Conservation (phyloP, 2,329 filamentous ascomycete species). For the Magnaporthiopsis poae region DNA sequence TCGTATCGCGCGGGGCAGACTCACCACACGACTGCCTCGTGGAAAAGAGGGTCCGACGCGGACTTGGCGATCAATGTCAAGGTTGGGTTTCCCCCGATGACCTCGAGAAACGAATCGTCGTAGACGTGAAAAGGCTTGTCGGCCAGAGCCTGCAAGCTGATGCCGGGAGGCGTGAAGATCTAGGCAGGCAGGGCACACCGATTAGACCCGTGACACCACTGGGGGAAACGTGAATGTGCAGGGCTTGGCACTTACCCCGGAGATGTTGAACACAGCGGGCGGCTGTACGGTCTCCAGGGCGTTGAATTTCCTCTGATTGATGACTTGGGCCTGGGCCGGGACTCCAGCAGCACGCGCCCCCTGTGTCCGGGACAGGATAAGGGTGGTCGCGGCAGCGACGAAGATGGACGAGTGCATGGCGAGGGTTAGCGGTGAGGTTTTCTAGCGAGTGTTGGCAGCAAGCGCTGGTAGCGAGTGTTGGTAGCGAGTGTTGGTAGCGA, state of each 20-base stretch:
- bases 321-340: constrained; percentile 30
- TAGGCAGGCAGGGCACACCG: not conserved
- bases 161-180: constrained; percentile 35
- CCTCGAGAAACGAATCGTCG: constrained; percentile 38
- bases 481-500: no score
- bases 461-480: no score
- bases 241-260: constrained; percentile 20
- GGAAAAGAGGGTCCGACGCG: constrained; percentile 37
- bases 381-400: not conserved
- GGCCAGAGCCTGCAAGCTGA: constrained; percentile 26
- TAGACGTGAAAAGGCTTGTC: constrained; percentile 39
- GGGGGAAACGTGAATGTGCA: not conserved
- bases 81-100: constrained; percentile 39
- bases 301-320: constrained; percentile 35
- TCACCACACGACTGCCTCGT: constrained; percentile 48
- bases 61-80: constrained; percentile 39
- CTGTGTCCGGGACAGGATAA: not conserved
- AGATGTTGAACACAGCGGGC: constrained; percentile 25
- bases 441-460: no score
- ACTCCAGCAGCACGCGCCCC: constrained; percentile 3
- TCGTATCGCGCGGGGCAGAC: not conserved
- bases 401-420: constrained; percentile 3
- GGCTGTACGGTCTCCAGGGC: constrained; percentile 29
- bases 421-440: not conserved
- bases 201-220: not conserved